Evolutionary conservation across 345 rosid genomes (phyloP), one percentile per base, ranked within the genome.

Genomic region (Rhizophora apiculata): DNA sequence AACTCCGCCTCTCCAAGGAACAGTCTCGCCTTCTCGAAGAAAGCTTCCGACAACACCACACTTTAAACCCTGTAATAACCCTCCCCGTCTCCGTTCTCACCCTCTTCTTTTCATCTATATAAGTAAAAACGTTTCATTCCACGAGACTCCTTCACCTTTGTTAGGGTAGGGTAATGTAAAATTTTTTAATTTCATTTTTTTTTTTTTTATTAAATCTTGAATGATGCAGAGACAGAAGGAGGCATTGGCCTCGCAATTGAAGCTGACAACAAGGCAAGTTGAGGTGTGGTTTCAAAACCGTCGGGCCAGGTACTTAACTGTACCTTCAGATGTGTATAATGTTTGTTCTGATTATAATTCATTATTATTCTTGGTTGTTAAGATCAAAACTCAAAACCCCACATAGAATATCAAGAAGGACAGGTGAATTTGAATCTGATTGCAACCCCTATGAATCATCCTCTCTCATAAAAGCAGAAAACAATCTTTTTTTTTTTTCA

Each of bases 221-320:
- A 49, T 13, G 27, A n/a, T 68, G 76, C 87, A 94, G 98, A 91
- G 88, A 74, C 97, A 94, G 81, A 94, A 94, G 81, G 98, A 88
- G 73, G 89, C 83, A 72, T 79, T 94, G 82, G 95, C 98, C 60
- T 58, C 64, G 82, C 85, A 89, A 69, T 71, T 94, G 88, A 86
- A 85, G 85, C 89, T 94, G 74, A 81, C 83, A 78, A 91, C 96
- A 59, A 81, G 98, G 72, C 97, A 94, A 78, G 95, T 91, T 52
- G 98, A 94, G 79, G 98, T 94, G 60, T 94, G 98, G 98, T 94
- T 94, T 83, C 98, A 94, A 79, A 94, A 94, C 85, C 96, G 98
- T 68, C 88, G 98, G 88, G 98, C 98, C 86, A 89, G 98, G 98
- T 94, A 85, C 81, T 43, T 13, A 15, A 11, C 49, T 58, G 56